These are phyloP conservation scores for Lophiostoma macrostomum DNA, from an alignment of 495 filamentous ascomycete genomes.

Conservation along the genomic window DNA sequence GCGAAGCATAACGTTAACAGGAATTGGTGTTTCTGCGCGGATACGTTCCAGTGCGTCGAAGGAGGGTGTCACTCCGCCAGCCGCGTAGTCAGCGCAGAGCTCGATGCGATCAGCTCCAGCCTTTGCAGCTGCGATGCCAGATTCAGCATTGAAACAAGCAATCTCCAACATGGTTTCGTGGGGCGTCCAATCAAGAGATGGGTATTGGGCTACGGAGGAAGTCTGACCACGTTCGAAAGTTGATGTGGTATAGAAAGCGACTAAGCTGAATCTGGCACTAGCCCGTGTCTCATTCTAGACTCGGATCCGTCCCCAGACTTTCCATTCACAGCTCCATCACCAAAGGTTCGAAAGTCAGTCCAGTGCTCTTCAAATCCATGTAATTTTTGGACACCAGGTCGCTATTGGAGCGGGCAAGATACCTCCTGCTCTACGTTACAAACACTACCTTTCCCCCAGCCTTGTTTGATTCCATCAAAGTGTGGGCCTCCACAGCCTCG, in stretches of 20 bases:
- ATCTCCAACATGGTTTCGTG: conserved; percentile 46
- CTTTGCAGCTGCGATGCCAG: conserved; percentile 43
- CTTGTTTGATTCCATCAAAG: conserved; percentile 36
- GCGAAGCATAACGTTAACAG: conserved; percentile 53
- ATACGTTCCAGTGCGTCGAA: conserved; percentile 18
- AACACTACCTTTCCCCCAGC: conserved; percentile 39
- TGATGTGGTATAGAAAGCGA: no score
- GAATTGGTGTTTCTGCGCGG: conserved; percentile 36
- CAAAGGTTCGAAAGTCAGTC: no score
- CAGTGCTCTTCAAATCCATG: no score
- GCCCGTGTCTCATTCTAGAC: no score
- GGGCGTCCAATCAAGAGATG: no score
- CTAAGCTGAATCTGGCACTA: no score
- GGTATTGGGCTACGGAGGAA: no score
- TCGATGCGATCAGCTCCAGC: conserved; percentile 52
- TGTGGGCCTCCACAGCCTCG: conserved; percentile 50
- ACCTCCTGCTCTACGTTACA: conserved; percentile 18
- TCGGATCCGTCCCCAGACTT: no score
- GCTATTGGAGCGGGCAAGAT: no score
- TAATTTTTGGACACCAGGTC: no score
- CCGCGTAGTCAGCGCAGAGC: conserved; percentile 40
- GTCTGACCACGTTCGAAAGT: no score
- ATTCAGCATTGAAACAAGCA: conserved; percentile 48
- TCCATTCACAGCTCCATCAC: no score
- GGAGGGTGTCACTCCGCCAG: conserved; percentile 35